Evolutionary conservation across 345 rosid species (phyloP), one percentile per base, ranked within the genome.

Genomic region (Euphorbia peplus): DNA sequence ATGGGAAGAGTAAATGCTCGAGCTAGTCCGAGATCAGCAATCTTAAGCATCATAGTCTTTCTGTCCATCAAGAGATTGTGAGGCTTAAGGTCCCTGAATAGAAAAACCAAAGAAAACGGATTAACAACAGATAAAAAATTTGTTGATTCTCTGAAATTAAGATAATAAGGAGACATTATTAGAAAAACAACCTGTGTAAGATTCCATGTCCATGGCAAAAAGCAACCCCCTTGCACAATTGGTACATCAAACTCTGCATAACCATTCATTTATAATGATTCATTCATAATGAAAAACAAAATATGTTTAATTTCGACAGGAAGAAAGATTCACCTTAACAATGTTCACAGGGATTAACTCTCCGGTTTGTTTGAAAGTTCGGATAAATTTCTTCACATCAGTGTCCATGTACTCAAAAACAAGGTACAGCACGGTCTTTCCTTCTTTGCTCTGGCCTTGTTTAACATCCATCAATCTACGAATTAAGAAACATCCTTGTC

Each of bases 181-280:
- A 15, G 13, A 11, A 47, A 11, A 21, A 42, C 28, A 41, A 89
- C 99, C 99, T 95, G 82, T 95, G 99, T 69, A 95, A 64, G 75
- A 95, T 83, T 24, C 99, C 99, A 39, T 90, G 96, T 35, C 97
- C 99, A 72, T 91, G 99, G 78, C 98, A 95, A 77, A 95, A 90
- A 21, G 99, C 83, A 60, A 93, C 91, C 30, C 97, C 97, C 77
- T 91, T 91, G 86, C 97, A 91, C 0, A 95, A 84, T 79, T 95
- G 99, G 71, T 83, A 95, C 99, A 95, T 95, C 87, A 95, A 83
- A 70, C 91, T 87, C 99, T 93, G 88, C 46, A 53, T 10, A 21
- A 25, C 11, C 22, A 64, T 59, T 32, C 28, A 39, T 3, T 0
- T n/a, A 48, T 62, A 21, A 25, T 16, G 30, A 64, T 59, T 32